Conservation (phyloP, 2,329 filamentous ascomycete genomes). For the Trichoderma sp. region DNA sequence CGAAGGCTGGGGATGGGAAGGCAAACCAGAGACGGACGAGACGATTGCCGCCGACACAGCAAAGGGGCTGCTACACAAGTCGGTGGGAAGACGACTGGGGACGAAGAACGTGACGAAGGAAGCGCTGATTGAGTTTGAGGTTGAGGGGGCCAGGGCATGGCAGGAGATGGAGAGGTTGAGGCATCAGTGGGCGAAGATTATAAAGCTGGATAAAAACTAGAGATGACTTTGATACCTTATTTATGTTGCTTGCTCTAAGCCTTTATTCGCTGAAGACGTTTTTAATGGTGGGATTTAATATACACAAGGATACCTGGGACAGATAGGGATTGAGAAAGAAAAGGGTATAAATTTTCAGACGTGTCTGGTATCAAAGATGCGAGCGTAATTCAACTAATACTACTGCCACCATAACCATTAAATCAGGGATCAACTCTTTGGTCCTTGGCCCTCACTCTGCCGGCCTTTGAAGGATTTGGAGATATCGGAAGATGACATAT, state of each 20-base stretch:
- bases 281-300: not conserved
- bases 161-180: conserved; percentile 69
- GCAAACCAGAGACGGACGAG: conserved; percentile 48
- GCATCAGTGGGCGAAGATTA: conserved; percentile 57
- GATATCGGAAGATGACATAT: not conserved
- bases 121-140: conserved; percentile 59
- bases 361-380: not conserved
- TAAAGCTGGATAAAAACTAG: conserved; percentile 20
- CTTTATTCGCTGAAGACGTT: not conserved
- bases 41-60: conserved; percentile 43
- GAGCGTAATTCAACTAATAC: not conserved
- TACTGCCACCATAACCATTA: not conserved
- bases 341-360: conserved; percentile 1
- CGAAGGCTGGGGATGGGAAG: conserved; percentile 77
- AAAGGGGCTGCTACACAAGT: conserved; percentile 47
- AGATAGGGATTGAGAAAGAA: not conserved
- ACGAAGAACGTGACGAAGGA: conserved; percentile 60
- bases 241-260: not conserved
- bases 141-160: conserved; percentile 62
- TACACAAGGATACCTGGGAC: not conserved
- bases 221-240: not conserved
- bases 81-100: conserved; percentile 57
- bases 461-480: not conserved
- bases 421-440: not conserved
- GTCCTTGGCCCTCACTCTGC: not conserved